phyloP scores from a whole-genome alignment of 306 rosid species.

The Echinosophora koreensis region DNA sequence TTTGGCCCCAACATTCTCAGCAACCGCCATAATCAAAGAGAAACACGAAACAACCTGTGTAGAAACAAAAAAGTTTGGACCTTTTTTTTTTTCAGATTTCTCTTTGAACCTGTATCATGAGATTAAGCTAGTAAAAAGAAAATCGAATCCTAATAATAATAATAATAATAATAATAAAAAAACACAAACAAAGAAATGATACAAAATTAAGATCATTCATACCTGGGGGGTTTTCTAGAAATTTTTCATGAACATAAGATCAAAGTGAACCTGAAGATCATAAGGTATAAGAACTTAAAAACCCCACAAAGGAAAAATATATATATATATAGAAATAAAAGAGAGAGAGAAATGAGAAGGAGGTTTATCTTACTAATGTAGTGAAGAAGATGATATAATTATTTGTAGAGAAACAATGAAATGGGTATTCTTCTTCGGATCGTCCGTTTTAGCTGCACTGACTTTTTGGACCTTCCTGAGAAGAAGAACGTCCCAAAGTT shows the following conservation, averaged over 20 bases:
- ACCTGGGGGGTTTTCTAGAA: slow-evolving; percentile 60
- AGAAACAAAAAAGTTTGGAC: slow-evolving; percentile 37
- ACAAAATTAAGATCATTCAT: slow-evolving; percentile 34
- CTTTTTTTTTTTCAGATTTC: slow-evolving; percentile 43
- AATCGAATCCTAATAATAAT: background rate
- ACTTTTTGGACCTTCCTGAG: slow-evolving; percentile 73
- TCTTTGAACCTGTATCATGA: slow-evolving; percentile 39
- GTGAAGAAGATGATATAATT: slow-evolving; percentile 43
- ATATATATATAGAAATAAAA: background rate
- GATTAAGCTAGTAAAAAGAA: background rate
- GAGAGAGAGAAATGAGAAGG: slow-evolving; percentile 37
- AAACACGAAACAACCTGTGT: background rate
- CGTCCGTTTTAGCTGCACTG: slow-evolving; percentile 72
- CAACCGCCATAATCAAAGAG: slow-evolving; percentile 81
- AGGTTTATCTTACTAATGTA: slow-evolving; percentile 51
- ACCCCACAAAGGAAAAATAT: slow-evolving; percentile 42
- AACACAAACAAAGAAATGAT: background rate
- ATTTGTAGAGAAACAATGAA: slow-evolving; percentile 32
- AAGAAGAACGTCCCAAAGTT: slow-evolving; percentile 64
- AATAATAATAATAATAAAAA: too few relatives aligned
- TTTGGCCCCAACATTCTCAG: slow-evolving; percentile 77
- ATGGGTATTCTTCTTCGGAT: slow-evolving; percentile 70
- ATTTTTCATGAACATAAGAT: slow-evolving; percentile 50
- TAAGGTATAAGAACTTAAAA: slow-evolving; percentile 44
- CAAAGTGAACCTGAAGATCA: slow-evolving; percentile 60